phyloP scores from a whole-genome alignment of 305 asterid species.

The Stenogyne calaminthoides region DNA sequence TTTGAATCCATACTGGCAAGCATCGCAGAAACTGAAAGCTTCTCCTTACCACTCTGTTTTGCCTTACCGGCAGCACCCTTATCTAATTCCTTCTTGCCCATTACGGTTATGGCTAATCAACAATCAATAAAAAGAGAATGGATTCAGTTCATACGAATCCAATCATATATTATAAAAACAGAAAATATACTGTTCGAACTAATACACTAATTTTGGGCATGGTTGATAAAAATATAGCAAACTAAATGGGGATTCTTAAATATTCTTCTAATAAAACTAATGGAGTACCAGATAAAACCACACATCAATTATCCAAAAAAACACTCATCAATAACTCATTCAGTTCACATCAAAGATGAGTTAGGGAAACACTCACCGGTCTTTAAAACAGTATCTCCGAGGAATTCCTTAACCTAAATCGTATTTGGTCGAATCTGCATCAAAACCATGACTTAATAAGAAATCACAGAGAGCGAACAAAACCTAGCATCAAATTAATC shows the following conservation, averaged over 20 bases:
- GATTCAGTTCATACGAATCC: not conserved
- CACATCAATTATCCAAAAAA: not conserved
- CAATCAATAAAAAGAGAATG: not conserved
- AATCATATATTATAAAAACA: not conserved
- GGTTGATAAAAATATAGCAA: not conserved
- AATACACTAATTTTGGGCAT: not conserved
- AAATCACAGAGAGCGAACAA: not conserved
- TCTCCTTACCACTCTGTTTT: slow-evolving; percentile 64
- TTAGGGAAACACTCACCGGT: not conserved
- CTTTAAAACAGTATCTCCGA: not conserved
- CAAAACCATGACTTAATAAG: not conserved
- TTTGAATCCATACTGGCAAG: slow-evolving; percentile 80
- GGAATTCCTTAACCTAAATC: not conserved
- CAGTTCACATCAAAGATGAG: not conserved
- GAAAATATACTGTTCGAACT: not conserved
- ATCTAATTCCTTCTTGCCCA: slow-evolving; percentile 84
- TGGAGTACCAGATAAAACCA: not conserved
- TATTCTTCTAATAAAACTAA: not conserved
- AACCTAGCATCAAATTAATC: not conserved
- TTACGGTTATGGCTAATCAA: slow-evolving; percentile 31
- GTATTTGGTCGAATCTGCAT: not conserved
- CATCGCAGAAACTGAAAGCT: slow-evolving; percentile 70
- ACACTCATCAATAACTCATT: not conserved
- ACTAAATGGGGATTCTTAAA: not conserved
- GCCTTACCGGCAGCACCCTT: slow-evolving; percentile 49